phyloP scores from a whole-genome alignment of 768 basidiomycete genomes.

The Saitozyma podzolica region DNA sequence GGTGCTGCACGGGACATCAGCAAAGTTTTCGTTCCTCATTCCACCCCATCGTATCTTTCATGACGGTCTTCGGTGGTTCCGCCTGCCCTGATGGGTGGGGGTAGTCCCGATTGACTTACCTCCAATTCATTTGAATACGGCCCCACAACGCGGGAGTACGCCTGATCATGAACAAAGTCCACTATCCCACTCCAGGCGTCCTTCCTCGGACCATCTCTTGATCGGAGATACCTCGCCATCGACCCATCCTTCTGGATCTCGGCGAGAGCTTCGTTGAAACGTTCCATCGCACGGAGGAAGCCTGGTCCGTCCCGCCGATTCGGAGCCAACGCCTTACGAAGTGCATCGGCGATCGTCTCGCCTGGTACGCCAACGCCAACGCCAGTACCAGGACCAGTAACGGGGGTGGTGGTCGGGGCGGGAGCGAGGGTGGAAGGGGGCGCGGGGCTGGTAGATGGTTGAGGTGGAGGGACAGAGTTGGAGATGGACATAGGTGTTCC shows the following conservation, averaged over 20 bases:
- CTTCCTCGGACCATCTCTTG: constrained; percentile 12
- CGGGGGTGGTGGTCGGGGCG: constrained; percentile 2
- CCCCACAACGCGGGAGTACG: constrained; percentile 89
- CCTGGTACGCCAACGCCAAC: not conserved
- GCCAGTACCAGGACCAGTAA: constrained; percentile 1
- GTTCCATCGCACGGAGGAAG: constrained; percentile 40
- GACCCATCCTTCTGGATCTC: constrained; percentile 26
- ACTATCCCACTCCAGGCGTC: constrained; percentile 46
- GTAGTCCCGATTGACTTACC: constrained; percentile 59
- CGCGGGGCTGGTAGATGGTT: not conserved
- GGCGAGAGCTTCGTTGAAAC: constrained; percentile 43
- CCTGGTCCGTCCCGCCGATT: constrained; percentile 47
- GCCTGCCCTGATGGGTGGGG: not conserved
- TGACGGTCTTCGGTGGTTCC: not conserved
- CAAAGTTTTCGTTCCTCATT: not conserved
- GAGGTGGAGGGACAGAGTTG: too few species aligned
- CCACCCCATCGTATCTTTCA: not conserved
- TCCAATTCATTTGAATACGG: constrained; percentile 79
- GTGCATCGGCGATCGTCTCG: constrained; percentile 42
- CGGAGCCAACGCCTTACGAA: constrained; percentile 38
- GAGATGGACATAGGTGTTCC: too few species aligned
- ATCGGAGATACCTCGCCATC: constrained; percentile 10
- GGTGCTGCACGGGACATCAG: constrained; percentile 56
- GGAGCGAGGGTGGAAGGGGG: constrained; percentile 1
- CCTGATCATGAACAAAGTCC: constrained; percentile 64